Base-by-base conservation (phyloP, 768 basidiomycete genomes). In the Leccinum arenicola region DNA sequence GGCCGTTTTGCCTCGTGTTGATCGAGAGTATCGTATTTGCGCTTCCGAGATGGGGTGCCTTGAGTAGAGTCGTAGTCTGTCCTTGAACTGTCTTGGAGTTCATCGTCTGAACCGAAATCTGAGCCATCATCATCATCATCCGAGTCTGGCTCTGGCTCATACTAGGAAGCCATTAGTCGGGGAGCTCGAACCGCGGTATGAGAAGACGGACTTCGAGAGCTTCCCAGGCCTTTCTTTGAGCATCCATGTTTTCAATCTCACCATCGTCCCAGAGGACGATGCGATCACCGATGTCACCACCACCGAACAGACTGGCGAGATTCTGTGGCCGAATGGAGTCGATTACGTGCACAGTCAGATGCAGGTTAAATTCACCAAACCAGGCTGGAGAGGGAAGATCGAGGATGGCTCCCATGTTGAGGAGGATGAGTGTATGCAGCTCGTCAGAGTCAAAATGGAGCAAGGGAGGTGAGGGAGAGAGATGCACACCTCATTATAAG, bases 201-300 rank as follows among this genome's bases (percentile, higher is more conserved):
- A 1, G 31, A n/a, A 48, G 29, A 73, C 82, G 64, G 67, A 95
- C 95, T 75, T 87, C 84, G 6, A 94, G 73, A 12, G 87, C 84
- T 73, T 95, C 90, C 85, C 89, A 98, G 43, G 94, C 89, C 66
- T 85, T 86, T 67, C 82, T 81, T 66, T 93, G 87, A 48, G 89
- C 83, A 38, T 77, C 76, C 65, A 96, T 77, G 57, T 80, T 79
- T 57, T 87, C 86, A 2, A 86, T 88, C 17, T 84, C 86, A 4
- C 93, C 93, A 66, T 96, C 95, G 62, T 95, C 93, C 97, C 97
- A 99, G 0, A 98, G 81, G 31, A 96, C 77, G 19, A 98, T 85
- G 54, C 88, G 79, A 61, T 89, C 85, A 12, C 81, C 83, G 54
- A 83, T 83, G 64, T 84, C 80, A 25, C 86, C 86, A 47, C 78